Base-by-base conservation (phyloP, 169 alveolate species). In the Eimeria tenella region DNA sequence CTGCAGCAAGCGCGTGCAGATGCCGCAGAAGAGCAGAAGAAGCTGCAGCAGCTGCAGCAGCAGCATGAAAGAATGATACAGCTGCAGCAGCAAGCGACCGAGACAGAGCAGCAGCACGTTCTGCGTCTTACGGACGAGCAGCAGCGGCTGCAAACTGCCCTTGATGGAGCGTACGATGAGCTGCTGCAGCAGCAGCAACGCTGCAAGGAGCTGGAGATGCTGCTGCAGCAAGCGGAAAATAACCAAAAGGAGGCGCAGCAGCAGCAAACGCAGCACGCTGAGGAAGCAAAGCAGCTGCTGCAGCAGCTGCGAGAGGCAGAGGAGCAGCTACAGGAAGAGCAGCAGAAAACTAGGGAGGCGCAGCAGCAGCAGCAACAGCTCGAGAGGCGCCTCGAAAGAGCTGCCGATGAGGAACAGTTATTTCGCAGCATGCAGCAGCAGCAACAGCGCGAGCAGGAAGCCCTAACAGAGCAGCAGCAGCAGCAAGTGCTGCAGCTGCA, bases 101-200 rank as follows among this genome's bases (percentile, higher is more conserved):
- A 21, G 19, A 13, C 90, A 60, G 90, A 82, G 90, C 90, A 82
- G 90, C 90, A 82, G 77, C 75, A 58, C 4, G 75, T 82, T 50
- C 65, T 82, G 90, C 90, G 77, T 4, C 90, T 82, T 3, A 82
- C 90, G 11, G 90, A 82, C 15, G 90, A 82, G 77, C 90, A 82
- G 90, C 90, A 82, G 77, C 90, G 75, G 55, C 58, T 82, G 4
- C 60, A 31, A 9, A 31, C 19, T 5, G 77, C 55, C 50, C 56
- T 60, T 4, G 90, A 82, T 82, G 77, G 77, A 74, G 75, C 58
- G 90, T 82, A 82, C 19, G n/a, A 31, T 8, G 21, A 82, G 90
- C 90, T 58, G 75, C 77, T 10, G 90, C 77, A 58, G 90, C 90
- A 82, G 90, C 90, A 82, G 90, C 90, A 82, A 56, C 90, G 90